phyloP scores from a whole-genome alignment of 1,139 yeast genomes.

The Meyerozyma smithsonii region DNA sequence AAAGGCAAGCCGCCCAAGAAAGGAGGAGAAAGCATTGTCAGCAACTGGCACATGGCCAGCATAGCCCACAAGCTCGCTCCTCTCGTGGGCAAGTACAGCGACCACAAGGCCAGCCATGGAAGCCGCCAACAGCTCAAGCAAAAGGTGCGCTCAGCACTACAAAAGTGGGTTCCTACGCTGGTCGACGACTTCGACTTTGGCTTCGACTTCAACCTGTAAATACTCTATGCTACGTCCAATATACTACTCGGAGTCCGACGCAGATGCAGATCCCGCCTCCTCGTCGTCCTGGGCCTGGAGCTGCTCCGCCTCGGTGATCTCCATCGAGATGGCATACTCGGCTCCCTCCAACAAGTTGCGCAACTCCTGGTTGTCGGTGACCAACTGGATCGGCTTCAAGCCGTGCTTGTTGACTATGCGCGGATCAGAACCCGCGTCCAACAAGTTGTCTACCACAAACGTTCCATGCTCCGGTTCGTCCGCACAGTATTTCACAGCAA shows the following conservation, averaged over 20 bases:
- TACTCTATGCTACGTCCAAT: no score
- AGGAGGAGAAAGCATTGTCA: slow-evolving; percentile 42
- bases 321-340: slow-evolving; percentile 59
- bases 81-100: slow-evolving; percentile 16
- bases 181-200: slow-evolving; percentile 30
- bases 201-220: no score
- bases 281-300: slow-evolving; percentile 18
- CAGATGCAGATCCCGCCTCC: slow-evolving; percentile 21
- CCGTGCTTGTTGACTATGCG: slow-evolving; percentile 39
- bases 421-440: slow-evolving; percentile 95
- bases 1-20: slow-evolving; percentile 41
- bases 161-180: slow-evolving; percentile 28
- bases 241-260: slow-evolving; percentile 29
- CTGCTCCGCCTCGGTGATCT: slow-evolving; percentile 26
- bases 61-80: slow-evolving; percentile 14
- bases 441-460: slow-evolving; percentile 70
- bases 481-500: slow-evolving; percentile 70
- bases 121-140: slow-evolving; percentile 21
- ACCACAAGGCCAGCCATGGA: slow-evolving; percentile 21
- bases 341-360: slow-evolving; percentile 71
- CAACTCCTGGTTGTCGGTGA: slow-evolving; percentile 49
- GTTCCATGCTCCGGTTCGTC: slow-evolving; percentile 85
- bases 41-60: slow-evolving; percentile 24
- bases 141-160: slow-evolving; percentile 18
- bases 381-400: slow-evolving; percentile 72